Conservation (phyloP, 2,329 filamentous ascomycete genomes). For the Lasiodiplodia theobromae region DNA sequence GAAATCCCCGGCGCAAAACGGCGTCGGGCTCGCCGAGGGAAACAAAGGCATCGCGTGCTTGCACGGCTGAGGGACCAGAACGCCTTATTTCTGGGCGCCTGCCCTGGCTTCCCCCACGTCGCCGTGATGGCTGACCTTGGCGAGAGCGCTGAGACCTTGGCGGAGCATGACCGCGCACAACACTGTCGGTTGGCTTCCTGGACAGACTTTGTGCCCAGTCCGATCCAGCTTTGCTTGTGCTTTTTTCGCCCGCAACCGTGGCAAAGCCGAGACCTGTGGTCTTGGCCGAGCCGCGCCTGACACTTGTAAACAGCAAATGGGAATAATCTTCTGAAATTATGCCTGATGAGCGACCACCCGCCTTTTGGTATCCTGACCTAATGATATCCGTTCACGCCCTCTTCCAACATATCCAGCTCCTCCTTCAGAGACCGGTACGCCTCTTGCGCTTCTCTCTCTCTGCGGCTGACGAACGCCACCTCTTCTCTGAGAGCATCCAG, state of each 20-base stretch:
- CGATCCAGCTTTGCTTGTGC: slow-evolving; percentile 1
- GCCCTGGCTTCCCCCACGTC: slow-evolving; percentile 5
- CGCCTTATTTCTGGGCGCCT: slow-evolving; percentile 9
- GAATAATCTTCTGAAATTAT: slow-evolving; percentile 5
- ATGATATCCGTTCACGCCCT: slow-evolving; percentile 46
- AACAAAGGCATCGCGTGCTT: neutral
- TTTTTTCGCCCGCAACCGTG: neutral
- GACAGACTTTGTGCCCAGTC: slow-evolving; percentile 1
- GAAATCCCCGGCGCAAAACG: neutral
- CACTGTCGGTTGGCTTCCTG: slow-evolving; percentile 1
- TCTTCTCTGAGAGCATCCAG: slow-evolving; percentile 81
- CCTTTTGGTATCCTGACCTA: slow-evolving; percentile 31
- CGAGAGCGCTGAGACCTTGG: slow-evolving; percentile 20
- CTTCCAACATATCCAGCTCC: slow-evolving; percentile 71
- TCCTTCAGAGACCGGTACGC: slow-evolving; percentile 77
- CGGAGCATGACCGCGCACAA: slow-evolving; percentile 1
- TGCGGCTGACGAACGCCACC: slow-evolving; percentile 77
- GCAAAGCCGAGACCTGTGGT: neutral
- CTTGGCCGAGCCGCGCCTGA: neutral
- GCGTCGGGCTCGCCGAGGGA: slow-evolving; percentile 3
- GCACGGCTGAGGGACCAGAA: neutral
- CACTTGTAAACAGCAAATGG: neutral
- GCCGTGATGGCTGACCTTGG: slow-evolving; percentile 13
- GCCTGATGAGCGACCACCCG: neutral
- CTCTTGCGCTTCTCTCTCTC: slow-evolving; percentile 92